A percentile compares a stretch with the other conserved stretches of the same genome.
Conservation (phyloP, 495 filamentous ascomycete genomes). For the Terfezia claveryi region DNA sequence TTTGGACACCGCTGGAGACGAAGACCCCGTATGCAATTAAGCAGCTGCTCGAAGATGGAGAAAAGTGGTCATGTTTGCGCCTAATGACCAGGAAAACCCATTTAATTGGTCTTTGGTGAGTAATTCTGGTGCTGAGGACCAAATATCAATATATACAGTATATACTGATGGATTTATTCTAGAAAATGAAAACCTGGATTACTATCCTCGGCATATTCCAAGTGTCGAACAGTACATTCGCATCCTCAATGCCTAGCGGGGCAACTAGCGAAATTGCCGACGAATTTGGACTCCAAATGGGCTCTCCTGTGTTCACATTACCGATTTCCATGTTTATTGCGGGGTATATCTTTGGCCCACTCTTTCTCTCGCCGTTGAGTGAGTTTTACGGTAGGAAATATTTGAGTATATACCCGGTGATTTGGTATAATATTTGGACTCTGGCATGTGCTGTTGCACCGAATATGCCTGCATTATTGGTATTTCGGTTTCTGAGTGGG, state of each 20-base stretch:
- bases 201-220: constrained; percentile 26
- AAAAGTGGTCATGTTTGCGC: constrained; percentile 21
- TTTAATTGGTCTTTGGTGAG: constrained; percentile 27
- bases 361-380: constrained; percentile 29
- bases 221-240: constrained; percentile 33
- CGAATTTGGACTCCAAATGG: constrained; percentile 22
- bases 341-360: constrained; percentile 30
- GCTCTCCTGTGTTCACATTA: constrained; percentile 24
- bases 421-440: constrained; percentile 27
- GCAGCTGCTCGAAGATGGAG: constrained; percentile 2
- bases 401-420: constrained; percentile 27
- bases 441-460: constrained; percentile 32
- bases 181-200: constrained; percentile 23
- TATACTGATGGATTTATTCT: background rate
- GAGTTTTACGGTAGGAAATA: constrained; percentile 32
- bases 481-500: constrained; percentile 30
- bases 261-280: constrained; percentile 26
- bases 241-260: constrained; percentile 29
- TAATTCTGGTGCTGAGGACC: background rate
- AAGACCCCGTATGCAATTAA: background rate
- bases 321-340: constrained; percentile 32
- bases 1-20: too few relatives aligned
- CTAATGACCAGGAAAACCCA: constrained; percentile 29
- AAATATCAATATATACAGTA: background rate
- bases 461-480: constrained; percentile 28